Base-by-base conservation (phyloP, 1,284 basidiomycete genomes). In the Pseudomicrostroma phylloplanum region DNA sequence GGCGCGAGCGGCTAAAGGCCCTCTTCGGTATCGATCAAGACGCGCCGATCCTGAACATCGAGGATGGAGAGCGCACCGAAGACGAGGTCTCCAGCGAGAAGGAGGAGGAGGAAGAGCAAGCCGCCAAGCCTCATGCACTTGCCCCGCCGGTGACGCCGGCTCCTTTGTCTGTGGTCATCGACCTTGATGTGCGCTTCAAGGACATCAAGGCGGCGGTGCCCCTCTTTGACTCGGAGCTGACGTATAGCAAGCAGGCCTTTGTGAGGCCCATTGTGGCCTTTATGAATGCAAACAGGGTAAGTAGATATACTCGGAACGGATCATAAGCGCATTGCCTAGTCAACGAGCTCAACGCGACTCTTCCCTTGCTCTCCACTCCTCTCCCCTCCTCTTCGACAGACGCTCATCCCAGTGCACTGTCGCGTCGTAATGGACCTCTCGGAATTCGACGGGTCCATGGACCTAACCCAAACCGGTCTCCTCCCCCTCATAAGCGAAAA, bases 181-280 rank as follows among this genome's bases (percentile, higher is more conserved):
- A 97, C 78, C 89, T 99, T 69, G 96, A 98, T 80, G 79, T 99
- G 69, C 83, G 96, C 60, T 96, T 99, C 81, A 85, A 93, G 59
- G 96, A 99, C 80, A 81, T 98, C 79, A 97, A 97, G 81, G 94
- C 94, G 39, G 90, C 88, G 12, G 91, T 99, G 17, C 96, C 94
- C 0, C 68, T 79, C 36, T 78, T 78, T 56, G 70, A 72, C 56
- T 66, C 64, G 49, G 74, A 74, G 54, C 78, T 99, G 62, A 91
- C 89, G 59, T 91, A 96, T 76, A 88, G 89, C 65, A 94, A 94
- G 74, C 91, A 89, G 76, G 96, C 94, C n/a, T 83, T 98, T 39
- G 89, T 96, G 49, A 82, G 96, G 63, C 94, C 96, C 3, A 97
- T 99, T 67, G 96, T 98, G 6, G 93, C 92, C 0, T 99, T 99